Evolutionary conservation across 345 rosid species (phyloP).

Genomic region (Excoecaria cochinchinensis): DNA sequence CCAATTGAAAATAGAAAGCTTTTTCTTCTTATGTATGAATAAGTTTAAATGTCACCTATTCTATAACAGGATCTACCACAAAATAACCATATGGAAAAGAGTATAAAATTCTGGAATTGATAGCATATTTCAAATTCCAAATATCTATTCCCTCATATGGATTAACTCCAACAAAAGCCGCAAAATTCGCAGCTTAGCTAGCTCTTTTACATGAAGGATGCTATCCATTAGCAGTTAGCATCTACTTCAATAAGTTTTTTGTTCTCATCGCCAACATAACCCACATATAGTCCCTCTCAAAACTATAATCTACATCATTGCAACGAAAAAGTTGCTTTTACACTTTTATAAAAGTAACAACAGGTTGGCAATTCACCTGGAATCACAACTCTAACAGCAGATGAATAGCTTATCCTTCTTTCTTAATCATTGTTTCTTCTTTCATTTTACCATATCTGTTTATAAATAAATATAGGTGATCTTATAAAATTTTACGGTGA

Average conservation of each 20-base stretch:
- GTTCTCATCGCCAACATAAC: background rate
- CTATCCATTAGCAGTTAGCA: background rate
- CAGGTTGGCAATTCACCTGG: background rate
- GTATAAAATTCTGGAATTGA: background rate
- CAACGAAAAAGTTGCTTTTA: background rate
- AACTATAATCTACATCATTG: slow-evolving; percentile 7
- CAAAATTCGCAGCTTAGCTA: background rate
- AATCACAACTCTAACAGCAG: background rate
- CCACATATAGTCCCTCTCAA: background rate
- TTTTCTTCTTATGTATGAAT: background rate
- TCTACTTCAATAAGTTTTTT: background rate
- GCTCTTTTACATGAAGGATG: background rate
- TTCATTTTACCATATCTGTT: background rate
- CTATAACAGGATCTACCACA: background rate
- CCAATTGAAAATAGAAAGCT: background rate
- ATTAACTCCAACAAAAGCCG: background rate
- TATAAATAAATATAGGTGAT: background rate
- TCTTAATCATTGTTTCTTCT: background rate
- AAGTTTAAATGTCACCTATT: background rate
- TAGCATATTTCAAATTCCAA: background rate
- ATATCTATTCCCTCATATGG: background rate
- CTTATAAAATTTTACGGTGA: background rate
- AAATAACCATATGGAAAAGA: background rate
- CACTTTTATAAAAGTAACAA: background rate
- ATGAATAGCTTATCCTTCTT: background rate